phyloP scores from a whole-genome alignment of 768 basidiomycete genomes.

The Xerocomus spinulosus region DNA sequence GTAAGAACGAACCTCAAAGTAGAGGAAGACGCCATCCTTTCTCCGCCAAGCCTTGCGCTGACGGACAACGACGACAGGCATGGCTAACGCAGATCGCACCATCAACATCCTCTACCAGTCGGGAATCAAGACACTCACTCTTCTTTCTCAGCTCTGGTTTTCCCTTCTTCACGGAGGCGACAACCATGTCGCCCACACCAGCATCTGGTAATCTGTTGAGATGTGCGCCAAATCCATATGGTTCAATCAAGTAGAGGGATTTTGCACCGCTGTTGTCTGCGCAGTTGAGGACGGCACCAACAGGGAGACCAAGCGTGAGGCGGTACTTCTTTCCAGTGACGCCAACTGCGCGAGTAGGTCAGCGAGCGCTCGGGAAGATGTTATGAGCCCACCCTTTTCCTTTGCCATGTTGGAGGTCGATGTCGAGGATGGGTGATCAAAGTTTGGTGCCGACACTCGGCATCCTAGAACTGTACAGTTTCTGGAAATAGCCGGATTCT shows the following conservation, averaged over 20 bases:
- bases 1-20: slow-evolving; percentile 70
- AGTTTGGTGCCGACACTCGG: slow-evolving; percentile 20
- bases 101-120: slow-evolving; percentile 3
- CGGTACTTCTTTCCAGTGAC: slow-evolving; percentile 95
- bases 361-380: neutral
- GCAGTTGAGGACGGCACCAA: slow-evolving; percentile 93
- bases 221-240: slow-evolving; percentile 92
- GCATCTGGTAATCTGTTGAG: slow-evolving; percentile 97
- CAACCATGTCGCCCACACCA: slow-evolving; percentile 92
- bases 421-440: slow-evolving; percentile 14
- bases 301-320: slow-evolving; percentile 89
- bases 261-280: slow-evolving; percentile 99
- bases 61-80: slow-evolving; percentile 95
- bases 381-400: slow-evolving; percentile 13
- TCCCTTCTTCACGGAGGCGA: slow-evolving; percentile 98
- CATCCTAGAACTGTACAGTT: slow-evolving; percentile 17
- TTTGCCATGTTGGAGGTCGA: slow-evolving; percentile 21
- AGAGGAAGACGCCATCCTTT: slow-evolving; percentile 97
- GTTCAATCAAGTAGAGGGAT: slow-evolving; percentile 91
- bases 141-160: slow-evolving; percentile 99
- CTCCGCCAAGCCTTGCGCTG: slow-evolving; percentile 99
- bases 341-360: slow-evolving; percentile 33
- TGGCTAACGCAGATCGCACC: slow-evolving; percentile 49
- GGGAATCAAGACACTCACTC: slow-evolving; percentile 57
- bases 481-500: neutral